Evolutionary conservation across 2,329 filamentous ascomycete genomes (phyloP).

Genomic region (Leptographium procerum): DNA sequence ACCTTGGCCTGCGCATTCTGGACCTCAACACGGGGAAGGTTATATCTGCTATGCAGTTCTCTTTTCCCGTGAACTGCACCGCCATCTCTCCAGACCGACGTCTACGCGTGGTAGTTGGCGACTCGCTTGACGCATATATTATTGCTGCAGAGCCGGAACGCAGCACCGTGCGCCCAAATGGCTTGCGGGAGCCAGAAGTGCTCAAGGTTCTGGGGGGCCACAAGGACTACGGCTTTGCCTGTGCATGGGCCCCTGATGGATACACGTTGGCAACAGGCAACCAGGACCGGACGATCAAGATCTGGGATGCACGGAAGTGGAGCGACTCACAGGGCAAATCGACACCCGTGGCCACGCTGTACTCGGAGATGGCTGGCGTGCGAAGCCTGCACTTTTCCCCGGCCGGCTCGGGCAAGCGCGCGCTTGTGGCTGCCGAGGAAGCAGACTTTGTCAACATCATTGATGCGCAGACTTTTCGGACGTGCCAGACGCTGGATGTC

Average conservation of each 20-base stretch:
- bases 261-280: slow-evolving; percentile 66
- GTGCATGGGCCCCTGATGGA: slow-evolving; percentile 69
- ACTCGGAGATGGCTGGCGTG: slow-evolving; percentile 56
- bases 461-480: slow-evolving; percentile 50
- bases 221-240: slow-evolving; percentile 62
- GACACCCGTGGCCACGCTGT: slow-evolving; percentile 41
- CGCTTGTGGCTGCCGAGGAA: slow-evolving; percentile 64
- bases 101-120: slow-evolving; percentile 62
- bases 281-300: slow-evolving; percentile 60
- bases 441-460: slow-evolving; percentile 64
- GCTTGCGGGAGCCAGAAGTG: slow-evolving; percentile 22
- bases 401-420: slow-evolving; percentile 51
- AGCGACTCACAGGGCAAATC: slow-evolving; percentile 36
- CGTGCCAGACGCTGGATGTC: slow-evolving; percentile 60
- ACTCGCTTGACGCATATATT: slow-evolving; percentile 53
- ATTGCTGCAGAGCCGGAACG: slow-evolving; percentile 54
- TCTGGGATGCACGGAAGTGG: slow-evolving; percentile 70
- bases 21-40: slow-evolving; percentile 50
- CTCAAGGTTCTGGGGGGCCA: slow-evolving; percentile 51
- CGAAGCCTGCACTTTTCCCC: slow-evolving; percentile 63
- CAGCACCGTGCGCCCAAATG: background rate
- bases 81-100: slow-evolving; percentile 61
- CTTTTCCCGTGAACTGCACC: slow-evolving; percentile 59
- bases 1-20: slow-evolving; percentile 44
- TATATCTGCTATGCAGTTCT: slow-evolving; percentile 39